These are phyloP conservation scores for Mucor lusitanicus DNA, from an alignment of 371 early-diverging fungal genomes.

Conservation along the genomic window DNA sequence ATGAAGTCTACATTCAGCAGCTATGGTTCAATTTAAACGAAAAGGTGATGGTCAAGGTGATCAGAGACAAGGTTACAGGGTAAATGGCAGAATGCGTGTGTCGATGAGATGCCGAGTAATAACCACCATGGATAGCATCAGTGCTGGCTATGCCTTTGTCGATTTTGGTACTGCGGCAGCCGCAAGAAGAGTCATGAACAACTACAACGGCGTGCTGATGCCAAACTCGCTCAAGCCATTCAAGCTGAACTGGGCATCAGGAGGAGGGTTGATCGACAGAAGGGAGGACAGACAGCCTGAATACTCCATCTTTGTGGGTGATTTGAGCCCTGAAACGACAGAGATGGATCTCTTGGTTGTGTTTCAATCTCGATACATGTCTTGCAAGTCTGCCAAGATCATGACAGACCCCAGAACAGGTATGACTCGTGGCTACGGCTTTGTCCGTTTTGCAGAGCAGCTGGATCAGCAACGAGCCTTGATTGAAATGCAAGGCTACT, in stretches of 20 bases:
- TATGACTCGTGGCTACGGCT: slow-evolving; percentile 77
- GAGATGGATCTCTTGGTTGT: slow-evolving; percentile 57
- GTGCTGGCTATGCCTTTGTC: slow-evolving; percentile 75
- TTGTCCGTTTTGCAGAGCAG: slow-evolving; percentile 73
- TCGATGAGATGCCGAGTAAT: not conserved
- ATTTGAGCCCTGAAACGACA: slow-evolving; percentile 70
- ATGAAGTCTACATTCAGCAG: slow-evolving; percentile 68
- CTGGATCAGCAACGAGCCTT: slow-evolving; percentile 72
- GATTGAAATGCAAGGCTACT: slow-evolving; percentile 72
- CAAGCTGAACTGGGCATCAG: slow-evolving; percentile 89
- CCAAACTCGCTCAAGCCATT: slow-evolving; percentile 76
- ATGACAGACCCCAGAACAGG: slow-evolving; percentile 73
- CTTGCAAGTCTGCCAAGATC: slow-evolving; percentile 79
- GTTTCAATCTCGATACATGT: slow-evolving; percentile 59
- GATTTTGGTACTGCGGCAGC: slow-evolving; percentile 60
- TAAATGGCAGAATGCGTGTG: slow-evolving; percentile 15
- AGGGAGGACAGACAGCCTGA: slow-evolving; percentile 57
- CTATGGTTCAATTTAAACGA: slow-evolving; percentile 69
- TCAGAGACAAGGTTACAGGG: slow-evolving; percentile 79
- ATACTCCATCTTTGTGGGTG: slow-evolving; percentile 83
- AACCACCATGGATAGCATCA: slow-evolving; percentile 14
- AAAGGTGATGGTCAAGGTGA: slow-evolving; percentile 78
- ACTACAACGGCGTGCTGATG: slow-evolving; percentile 72
- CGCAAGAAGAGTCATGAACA: slow-evolving; percentile 64
- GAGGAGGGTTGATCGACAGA: slow-evolving; percentile 53